These are phyloP conservation scores for Histomonas meleagridis DNA, from an alignment of 208 protist genomes.

Conservation along the genomic window DNA sequence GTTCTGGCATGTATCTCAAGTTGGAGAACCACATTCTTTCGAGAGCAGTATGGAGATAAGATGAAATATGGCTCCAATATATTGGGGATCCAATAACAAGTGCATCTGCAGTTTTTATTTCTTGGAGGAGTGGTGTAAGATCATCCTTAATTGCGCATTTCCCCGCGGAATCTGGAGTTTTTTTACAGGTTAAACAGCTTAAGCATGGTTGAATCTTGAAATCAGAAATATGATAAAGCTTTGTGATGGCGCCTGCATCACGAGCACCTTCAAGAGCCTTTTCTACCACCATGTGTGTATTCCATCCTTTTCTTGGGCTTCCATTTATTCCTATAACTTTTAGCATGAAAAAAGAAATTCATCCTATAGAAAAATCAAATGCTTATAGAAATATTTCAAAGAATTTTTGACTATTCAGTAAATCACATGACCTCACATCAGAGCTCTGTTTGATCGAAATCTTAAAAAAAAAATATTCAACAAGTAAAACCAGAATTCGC, in stretches of 20 bases:
- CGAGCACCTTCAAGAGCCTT: not conserved
- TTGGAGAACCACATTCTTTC: not conserved
- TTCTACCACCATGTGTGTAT: not conserved
- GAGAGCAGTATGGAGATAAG: not conserved
- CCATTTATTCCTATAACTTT: not conserved
- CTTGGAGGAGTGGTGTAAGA: not conserved
- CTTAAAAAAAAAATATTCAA: no score
- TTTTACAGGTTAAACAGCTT: not conserved
- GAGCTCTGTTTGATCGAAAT: no score
- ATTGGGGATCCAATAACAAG: constrained; percentile 6
- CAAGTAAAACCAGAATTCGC: no score
- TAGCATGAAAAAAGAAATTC: no score
- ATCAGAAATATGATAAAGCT: not conserved
- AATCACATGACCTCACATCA: no score
- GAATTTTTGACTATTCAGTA: no score
- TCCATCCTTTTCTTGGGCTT: not conserved
- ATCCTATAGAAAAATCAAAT: no score
- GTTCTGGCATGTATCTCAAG: no score
- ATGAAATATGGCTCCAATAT: not conserved
- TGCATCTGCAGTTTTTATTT: not conserved
- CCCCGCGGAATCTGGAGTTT: not conserved
- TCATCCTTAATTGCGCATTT: not conserved
- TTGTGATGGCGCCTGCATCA: not conserved
- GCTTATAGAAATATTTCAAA: no score
- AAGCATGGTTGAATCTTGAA: not conserved